Percentiles rank a stretch among this genome's conserved stretches.
Conservation (phyloP, 257 asterid genomes). For the Striga asiatica region DNA sequence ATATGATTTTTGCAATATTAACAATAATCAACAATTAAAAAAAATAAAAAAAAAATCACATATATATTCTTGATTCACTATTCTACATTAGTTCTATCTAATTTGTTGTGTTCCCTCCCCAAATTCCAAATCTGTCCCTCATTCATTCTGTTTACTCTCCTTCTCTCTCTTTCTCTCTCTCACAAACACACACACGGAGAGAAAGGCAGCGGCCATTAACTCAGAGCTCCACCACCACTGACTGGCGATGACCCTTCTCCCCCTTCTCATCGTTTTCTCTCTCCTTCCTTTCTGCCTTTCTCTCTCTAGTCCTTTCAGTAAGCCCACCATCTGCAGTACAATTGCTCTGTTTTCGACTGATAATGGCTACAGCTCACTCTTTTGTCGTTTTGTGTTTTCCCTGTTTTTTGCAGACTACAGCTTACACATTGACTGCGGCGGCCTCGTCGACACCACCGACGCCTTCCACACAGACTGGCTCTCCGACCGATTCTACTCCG, state of each 20-base stretch:
- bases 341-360: background rate
- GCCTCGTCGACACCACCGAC: conserved; percentile 56
- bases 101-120: too few species aligned
- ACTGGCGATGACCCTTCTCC: conserved; percentile 25
- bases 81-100: background rate
- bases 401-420: conserved; percentile 35
- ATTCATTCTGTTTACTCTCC: conserved; percentile 19
- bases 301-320: conserved; percentile 30
- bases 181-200: background rate
- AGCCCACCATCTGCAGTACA: conserved; percentile 10
- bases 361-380: background rate
- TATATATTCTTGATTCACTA: background rate
- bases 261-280: conserved; percentile 13
- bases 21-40: too few species aligned
- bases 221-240: conserved; percentile 8
- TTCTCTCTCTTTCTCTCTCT: conserved; percentile 13
- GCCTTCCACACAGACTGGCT: conserved; percentile 61
- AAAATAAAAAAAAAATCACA: too few species aligned
- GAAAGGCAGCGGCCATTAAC: conserved; percentile 10
- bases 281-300: conserved; percentile 13
- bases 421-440: conserved; percentile 77
- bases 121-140: conserved; percentile 10
- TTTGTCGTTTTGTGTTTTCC: too few species aligned
- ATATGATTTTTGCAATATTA: too few species aligned
- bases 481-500: conserved; percentile 77